A percentile compares a stretch with the other conserved stretches of the same genome.
These are phyloP conservation scores for Nitzschia inconspicua DNA, from an alignment of 108 stramenopile species.

Conservation along the genomic window DNA sequence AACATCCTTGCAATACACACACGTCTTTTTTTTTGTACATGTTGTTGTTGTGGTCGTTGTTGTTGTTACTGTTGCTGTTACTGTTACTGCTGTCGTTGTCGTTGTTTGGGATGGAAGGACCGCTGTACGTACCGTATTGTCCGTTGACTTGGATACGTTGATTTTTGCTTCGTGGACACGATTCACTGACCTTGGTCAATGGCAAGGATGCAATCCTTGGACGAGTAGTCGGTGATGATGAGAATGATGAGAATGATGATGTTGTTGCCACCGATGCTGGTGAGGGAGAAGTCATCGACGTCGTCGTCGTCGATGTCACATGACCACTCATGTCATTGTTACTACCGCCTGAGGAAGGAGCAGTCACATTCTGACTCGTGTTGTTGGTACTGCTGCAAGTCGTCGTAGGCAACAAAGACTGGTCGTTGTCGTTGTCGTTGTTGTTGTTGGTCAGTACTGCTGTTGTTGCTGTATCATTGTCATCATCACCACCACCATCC, in stretches of 20 bases:
- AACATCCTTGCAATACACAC: background rate
- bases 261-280: background rate
- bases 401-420: background rate
- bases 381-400: background rate
- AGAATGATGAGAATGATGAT: background rate
- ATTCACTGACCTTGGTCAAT: background rate
- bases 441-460: background rate
- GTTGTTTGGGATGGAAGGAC: background rate
- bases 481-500: too few relatives aligned
- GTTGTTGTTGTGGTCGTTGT: background rate
- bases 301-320: background rate
- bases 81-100: background rate
- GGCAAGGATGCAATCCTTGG: background rate
- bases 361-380: background rate
- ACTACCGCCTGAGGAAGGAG: background rate
- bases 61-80: background rate
- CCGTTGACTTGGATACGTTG: conserved; percentile 3
- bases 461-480: background rate
- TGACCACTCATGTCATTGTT: too few relatives aligned
- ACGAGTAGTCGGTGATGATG: background rate
- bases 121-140: background rate
- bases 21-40: background rate
- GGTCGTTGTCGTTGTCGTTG: background rate
- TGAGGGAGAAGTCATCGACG: background rate
- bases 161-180: conserved; percentile 1